phyloP scores from a whole-genome alignment of 1,284 basidiomycete species.

The Heterobasidion parviporum region DNA sequence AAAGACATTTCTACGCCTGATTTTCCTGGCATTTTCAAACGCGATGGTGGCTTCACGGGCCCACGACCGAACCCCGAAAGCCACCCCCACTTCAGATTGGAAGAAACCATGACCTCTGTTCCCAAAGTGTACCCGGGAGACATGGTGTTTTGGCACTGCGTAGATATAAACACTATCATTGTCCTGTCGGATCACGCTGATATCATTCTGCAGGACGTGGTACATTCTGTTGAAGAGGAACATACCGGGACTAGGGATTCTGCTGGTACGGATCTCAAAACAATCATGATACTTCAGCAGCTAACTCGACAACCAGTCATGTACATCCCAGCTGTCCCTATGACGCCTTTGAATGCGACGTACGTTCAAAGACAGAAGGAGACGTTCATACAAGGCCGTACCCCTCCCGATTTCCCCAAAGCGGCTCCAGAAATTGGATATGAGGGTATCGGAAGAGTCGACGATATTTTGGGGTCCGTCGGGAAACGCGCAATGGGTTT shows the following conservation, averaged over 20 bases:
- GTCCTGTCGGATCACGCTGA: not conserved
- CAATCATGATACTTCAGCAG: not conserved
- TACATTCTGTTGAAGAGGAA: slow-evolving; percentile 72
- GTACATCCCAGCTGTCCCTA: slow-evolving; percentile 78
- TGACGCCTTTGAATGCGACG: slow-evolving; percentile 52
- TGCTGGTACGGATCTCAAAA: slow-evolving; percentile 36
- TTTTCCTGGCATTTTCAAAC: slow-evolving; percentile 48
- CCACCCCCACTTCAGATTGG: slow-evolving; percentile 66
- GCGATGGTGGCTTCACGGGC: slow-evolving; percentile 38
- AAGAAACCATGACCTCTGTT: slow-evolving; percentile 67
- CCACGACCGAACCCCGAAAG: slow-evolving; percentile 41
- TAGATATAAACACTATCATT: slow-evolving; percentile 13
- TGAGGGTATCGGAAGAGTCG: slow-evolving; percentile 36
- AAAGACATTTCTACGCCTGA: slow-evolving; percentile 46
- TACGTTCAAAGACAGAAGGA: slow-evolving; percentile 61
- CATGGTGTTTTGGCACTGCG: slow-evolving; percentile 83
- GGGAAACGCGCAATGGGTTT: slow-evolving; percentile 53
- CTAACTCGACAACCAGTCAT: slow-evolving; percentile 32
- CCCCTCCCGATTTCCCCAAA: slow-evolving; percentile 71
- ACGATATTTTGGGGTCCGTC: slow-evolving; percentile 37
- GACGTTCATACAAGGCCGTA: slow-evolving; percentile 48
- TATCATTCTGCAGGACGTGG: slow-evolving; percentile 39
- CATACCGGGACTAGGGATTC: slow-evolving; percentile 68
- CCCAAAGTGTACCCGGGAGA: slow-evolving; percentile 75
- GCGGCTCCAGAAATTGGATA: slow-evolving; percentile 49